Evolutionary conservation across 225 moss, liverwort and hornwort species (phyloP).

Genomic region (Rhytidiadelphus loreus): DNA sequence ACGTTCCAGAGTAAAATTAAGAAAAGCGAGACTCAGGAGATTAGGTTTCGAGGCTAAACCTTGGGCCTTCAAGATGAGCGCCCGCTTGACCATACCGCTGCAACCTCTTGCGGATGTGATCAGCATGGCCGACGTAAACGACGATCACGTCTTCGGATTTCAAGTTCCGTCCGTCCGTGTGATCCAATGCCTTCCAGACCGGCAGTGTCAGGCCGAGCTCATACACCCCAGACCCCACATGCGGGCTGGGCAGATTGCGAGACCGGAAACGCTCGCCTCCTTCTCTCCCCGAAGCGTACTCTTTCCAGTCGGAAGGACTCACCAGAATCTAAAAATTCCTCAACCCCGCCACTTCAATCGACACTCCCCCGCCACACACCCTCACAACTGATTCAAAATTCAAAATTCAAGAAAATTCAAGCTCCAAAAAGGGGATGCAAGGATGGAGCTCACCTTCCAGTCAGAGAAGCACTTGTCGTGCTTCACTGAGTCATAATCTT

Average conservation of each 20-base stretch:
- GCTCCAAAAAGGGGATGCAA: neutral
- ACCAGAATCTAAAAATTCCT: constrained; percentile 40
- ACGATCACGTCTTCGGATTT: constrained; percentile 62
- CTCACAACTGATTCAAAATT: neutral
- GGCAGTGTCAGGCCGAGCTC: constrained; percentile 72
- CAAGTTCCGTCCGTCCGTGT: constrained; percentile 17
- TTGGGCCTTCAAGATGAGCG: constrained; percentile 61
- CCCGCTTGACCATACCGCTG: constrained; percentile 84
- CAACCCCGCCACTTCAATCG: neutral
- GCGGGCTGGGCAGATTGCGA: constrained; percentile 51
- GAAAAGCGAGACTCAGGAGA: neutral
- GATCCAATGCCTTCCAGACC: constrained; percentile 10
- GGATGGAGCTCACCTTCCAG: constrained; percentile 29
- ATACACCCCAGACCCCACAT: constrained; percentile 70
- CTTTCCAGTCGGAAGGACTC: constrained; percentile 68
- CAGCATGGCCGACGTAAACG: constrained; percentile 80
- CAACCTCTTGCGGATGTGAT: constrained; percentile 75
- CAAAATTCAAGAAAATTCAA: neutral
- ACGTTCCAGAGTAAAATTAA: neutral
- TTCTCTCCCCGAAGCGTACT: constrained; percentile 38
- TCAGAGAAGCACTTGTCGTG: constrained; percentile 40
- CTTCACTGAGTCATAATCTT: constrained; percentile 29
- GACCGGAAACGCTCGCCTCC: constrained; percentile 42
- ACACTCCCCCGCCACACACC: neutral
- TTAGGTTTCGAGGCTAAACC: neutral